phyloP scores from a whole-genome alignment of 495 filamentous ascomycete species.

The Penicillium taxi region DNA sequence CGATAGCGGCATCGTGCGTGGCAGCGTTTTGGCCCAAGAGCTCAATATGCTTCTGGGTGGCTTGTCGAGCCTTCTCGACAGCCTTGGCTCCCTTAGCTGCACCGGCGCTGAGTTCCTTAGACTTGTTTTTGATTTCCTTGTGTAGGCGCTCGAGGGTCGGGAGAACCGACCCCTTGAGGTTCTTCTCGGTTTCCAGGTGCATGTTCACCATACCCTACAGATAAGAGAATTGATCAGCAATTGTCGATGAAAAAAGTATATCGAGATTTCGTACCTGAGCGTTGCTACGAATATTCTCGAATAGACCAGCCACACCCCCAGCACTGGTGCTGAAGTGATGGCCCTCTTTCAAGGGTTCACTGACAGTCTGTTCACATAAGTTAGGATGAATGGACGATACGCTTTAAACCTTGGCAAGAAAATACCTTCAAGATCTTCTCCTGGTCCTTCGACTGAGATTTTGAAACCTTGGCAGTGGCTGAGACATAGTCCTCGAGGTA shows the following conservation, averaged over 20 bases:
- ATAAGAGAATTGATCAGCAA: slow-evolving; percentile 1
- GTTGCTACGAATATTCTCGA: slow-evolving; percentile 87
- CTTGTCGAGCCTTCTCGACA: slow-evolving; percentile 78
- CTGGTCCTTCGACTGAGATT: slow-evolving; percentile 83
- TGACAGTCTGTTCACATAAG: slow-evolving; percentile 55
- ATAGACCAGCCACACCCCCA: slow-evolving; percentile 78
- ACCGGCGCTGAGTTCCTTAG: slow-evolving; percentile 77
- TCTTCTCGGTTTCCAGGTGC: slow-evolving; percentile 82
- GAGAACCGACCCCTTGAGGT: slow-evolving; percentile 70
- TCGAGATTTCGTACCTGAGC: slow-evolving; percentile 72
- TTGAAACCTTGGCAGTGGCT: slow-evolving; percentile 75
- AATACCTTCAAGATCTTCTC: slow-evolving; percentile 84
- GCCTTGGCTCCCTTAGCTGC: slow-evolving; percentile 80
- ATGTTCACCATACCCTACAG: slow-evolving; percentile 68
- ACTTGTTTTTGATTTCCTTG: slow-evolving; percentile 91
- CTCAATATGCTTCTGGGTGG: slow-evolving; percentile 93
- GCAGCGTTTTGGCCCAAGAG: slow-evolving; percentile 79
- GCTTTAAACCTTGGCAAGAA: slow-evolving; percentile 2
- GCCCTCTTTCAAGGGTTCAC: slow-evolving; percentile 74
- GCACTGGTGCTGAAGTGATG: slow-evolving; percentile 84
- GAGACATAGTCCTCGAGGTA: slow-evolving; percentile 86
- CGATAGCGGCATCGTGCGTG: slow-evolving; percentile 59
- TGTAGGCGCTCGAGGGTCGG: slow-evolving; percentile 86
- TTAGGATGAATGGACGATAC: too few species aligned
- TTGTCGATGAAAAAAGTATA: neutral